Conservation (phyloP, 2,329 filamentous ascomycete genomes). For the Verticillium longisporum region DNA sequence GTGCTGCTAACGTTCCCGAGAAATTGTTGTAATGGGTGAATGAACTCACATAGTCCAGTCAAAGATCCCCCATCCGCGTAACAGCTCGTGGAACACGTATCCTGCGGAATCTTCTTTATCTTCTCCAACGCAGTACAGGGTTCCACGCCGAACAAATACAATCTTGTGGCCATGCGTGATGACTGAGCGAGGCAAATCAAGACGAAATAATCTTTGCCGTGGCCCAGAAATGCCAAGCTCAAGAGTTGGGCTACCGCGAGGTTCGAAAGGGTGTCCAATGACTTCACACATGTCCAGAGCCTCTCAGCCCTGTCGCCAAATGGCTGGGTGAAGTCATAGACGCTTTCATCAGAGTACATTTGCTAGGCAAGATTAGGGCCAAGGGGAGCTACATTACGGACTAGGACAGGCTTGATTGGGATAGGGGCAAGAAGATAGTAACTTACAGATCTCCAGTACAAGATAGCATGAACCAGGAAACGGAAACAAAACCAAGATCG, state of each 20-base stretch:
- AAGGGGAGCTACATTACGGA: too few relatives aligned
- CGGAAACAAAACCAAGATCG: constrained; percentile 20
- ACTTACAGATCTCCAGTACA: constrained; percentile 27
- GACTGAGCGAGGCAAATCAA: background rate
- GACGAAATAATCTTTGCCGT: constrained; percentile 26
- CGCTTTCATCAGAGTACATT: too few relatives aligned
- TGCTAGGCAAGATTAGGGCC: too few relatives aligned
- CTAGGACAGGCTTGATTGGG: constrained; percentile 7
- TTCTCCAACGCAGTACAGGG: background rate
- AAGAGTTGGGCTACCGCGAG: constrained; percentile 24
- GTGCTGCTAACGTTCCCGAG: too few relatives aligned
- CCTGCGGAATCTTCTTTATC: constrained; percentile 8
- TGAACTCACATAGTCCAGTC: constrained; percentile 30
- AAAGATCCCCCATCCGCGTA: constrained; percentile 23
- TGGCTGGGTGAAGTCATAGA: too few relatives aligned
- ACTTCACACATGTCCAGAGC: background rate
- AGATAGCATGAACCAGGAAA: constrained; percentile 25
- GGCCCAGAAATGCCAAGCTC: constrained; percentile 23
- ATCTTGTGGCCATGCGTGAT: constrained; percentile 4
- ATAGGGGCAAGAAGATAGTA: background rate
- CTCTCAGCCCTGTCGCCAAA: too few relatives aligned
- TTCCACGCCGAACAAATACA: constrained; percentile 21
- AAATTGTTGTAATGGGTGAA: too few relatives aligned
- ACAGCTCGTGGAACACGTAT: constrained; percentile 1
- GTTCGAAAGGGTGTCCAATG: constrained; percentile 12